Evolutionary conservation across 768 basidiomycete genomes (phyloP), one percentile per base, ranked within the genome.

Genomic region (Rhodosporidiobolus odoratus): DNA sequence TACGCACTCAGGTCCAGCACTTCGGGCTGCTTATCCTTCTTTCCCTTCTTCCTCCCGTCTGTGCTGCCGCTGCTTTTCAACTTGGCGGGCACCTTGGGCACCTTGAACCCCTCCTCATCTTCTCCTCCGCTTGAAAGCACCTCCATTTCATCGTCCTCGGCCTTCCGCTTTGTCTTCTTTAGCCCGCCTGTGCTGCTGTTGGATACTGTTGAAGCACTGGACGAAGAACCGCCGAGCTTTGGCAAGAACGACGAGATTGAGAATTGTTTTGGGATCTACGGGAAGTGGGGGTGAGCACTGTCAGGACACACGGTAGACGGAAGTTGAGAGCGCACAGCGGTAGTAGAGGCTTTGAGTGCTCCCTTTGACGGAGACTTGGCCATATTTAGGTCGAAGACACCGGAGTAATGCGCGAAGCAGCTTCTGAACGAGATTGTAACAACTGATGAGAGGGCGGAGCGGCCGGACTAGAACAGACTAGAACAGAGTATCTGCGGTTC

Each of bases 171-270:
- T 27, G 21, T 41, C 56, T 27, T 27, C 41, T 35, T 40, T n/a
- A n/a, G n/a, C n/a, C n/a, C n/a, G 30, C 47, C 48, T 1, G 35
- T 17, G 58, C 23, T 56, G 38, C 32, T 40, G 34, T 15, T 17
- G 2, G 34, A 23, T 2, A 17, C 9, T 1, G 53, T 7, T 56
- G 53, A 0, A 10, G 59, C 13, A 21, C 54, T 45, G 43, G 32
- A 2, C 17, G 37, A 13, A 7, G 30, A 12, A 2, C n/a, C 47
- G 30, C 41, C 34, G 6, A 3, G 30, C 58, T n/a, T 48, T 2
- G 69, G 69, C 27, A 70, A 45, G 69, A 70, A 70, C 19, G 64
- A 65, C 37, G 69, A 62, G 59, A 70, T 70, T n/a, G 37, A 32
- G 59, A 70, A 70, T 21, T 66, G 63, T 21, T 48, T 19, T 9